A percentile compares a stretch with the other conserved stretches of the same genome.
Conservation (phyloP, 371 early-diverging fungal species). For the Circinella umbellata region DNA sequence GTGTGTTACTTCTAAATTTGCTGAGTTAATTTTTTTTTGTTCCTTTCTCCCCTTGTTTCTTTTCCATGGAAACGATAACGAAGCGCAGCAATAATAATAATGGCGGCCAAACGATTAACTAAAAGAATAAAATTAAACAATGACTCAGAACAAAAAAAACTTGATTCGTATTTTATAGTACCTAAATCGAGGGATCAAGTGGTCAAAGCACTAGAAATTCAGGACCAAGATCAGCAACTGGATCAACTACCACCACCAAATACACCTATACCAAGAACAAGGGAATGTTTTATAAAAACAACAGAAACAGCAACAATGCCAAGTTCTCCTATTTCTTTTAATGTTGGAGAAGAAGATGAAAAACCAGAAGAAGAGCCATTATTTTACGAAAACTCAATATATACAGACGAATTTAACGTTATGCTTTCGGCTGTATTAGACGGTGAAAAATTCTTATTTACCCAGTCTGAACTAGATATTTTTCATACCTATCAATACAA, state of each 20-base stretch:
- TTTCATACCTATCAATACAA: slow-evolving; percentile 25
- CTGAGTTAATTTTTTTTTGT: no score
- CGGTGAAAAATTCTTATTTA: slow-evolving; percentile 58
- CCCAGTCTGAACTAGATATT: slow-evolving; percentile 45
- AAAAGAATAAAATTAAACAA: background rate
- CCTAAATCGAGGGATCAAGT: background rate
- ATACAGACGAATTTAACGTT: slow-evolving; percentile 58
- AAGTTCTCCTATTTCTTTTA: background rate
- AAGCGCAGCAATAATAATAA: background rate
- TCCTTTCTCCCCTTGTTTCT: background rate
- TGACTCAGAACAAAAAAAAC: background rate
- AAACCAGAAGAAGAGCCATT: background rate
- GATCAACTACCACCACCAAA: background rate
- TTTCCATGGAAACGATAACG: background rate
- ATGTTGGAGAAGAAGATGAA: background rate
- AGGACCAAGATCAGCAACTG: background rate
- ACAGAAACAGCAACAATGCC: no score
- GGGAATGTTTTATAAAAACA: no score
- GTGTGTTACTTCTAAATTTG: no score
- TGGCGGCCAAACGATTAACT: no score
- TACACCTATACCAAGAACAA: background rate
- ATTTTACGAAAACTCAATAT: slow-evolving; percentile 42
- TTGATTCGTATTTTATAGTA: background rate
- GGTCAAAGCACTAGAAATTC: no score
- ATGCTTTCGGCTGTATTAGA: slow-evolving; percentile 63